phyloP scores from a whole-genome alignment of 2,329 filamentous ascomycete species.

The Sordariomycetes sp. region DNA sequence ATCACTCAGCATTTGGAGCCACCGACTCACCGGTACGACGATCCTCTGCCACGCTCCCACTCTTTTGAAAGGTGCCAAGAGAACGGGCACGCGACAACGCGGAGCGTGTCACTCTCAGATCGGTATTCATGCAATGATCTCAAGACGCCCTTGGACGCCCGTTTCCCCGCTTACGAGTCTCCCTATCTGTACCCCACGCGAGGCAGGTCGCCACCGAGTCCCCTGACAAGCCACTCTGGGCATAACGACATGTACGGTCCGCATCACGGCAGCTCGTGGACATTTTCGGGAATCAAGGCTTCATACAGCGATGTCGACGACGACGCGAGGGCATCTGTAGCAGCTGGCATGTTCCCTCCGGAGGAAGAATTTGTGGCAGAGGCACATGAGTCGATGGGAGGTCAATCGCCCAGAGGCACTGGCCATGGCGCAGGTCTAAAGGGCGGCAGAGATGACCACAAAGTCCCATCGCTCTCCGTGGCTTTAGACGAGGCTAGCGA shows the following conservation, averaged over 20 bases:
- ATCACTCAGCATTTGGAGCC: background rate
- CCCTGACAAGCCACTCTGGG: conserved; percentile 5
- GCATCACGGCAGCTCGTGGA: background rate
- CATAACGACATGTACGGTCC: background rate
- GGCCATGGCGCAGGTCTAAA: background rate
- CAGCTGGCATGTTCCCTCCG: background rate
- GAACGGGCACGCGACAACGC: conserved; percentile 10
- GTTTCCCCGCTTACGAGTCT: conserved; percentile 5
- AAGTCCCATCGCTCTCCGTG: background rate
- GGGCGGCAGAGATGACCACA: background rate
- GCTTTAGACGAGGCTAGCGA: background rate
- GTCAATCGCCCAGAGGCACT: background rate
- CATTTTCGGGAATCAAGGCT: background rate
- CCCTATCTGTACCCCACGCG: conserved; percentile 3
- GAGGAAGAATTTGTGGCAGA: background rate
- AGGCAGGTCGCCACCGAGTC: conserved; percentile 8
- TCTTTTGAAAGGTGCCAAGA: conserved; percentile 7
- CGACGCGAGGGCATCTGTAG: background rate
- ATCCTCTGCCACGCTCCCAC: background rate
- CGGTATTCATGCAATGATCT: conserved; percentile 6
- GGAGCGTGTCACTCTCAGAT: conserved; percentile 11
- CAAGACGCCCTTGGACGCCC: background rate
- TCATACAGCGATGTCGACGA: conserved; percentile 1
- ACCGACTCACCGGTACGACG: background rate
- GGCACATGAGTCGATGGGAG: background rate